Evolutionary conservation across 2,329 filamentous ascomycete genomes (phyloP).

Genomic region (Talaromyces verruculosus): DNA sequence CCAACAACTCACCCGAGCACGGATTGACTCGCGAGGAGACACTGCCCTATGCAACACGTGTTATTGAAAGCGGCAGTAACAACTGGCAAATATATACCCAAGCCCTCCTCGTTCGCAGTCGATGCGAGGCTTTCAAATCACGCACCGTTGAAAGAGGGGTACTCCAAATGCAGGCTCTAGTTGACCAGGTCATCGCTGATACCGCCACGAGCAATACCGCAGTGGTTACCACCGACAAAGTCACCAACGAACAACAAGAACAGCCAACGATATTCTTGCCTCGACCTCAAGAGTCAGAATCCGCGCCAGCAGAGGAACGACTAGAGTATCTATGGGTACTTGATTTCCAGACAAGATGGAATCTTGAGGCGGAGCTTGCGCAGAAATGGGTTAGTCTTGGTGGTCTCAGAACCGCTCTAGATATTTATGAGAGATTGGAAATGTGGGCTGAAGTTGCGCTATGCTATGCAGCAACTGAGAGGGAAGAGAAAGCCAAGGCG

Average conservation of each 20-base stretch:
- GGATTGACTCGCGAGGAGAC: constrained; percentile 91
- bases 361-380: constrained; percentile 88
- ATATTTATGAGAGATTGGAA: constrained; percentile 90
- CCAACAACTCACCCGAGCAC: constrained; percentile 81
- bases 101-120: constrained; percentile 80
- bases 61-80: constrained; percentile 81
- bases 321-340: constrained; percentile 82
- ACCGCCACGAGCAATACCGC: constrained; percentile 55
- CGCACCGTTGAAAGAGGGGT: constrained; percentile 86
- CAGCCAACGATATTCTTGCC: constrained; percentile 79
- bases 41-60: constrained; percentile 82
- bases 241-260: constrained; percentile 36
- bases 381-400: constrained; percentile 89
- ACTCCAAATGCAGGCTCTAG: constrained; percentile 88
- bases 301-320: constrained; percentile 69
- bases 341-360: constrained; percentile 83
- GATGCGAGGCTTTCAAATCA: constrained; percentile 84
- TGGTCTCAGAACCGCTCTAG: constrained; percentile 82
- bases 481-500: constrained; percentile 77
- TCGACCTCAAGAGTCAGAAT: constrained; percentile 70
- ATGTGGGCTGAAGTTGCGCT: constrained; percentile 95
- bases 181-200: constrained; percentile 91
- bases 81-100: constrained; percentile 99
- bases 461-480: constrained; percentile 75
- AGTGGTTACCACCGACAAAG: constrained; percentile 27